Base-by-base conservation (phyloP, 140 eudicot species). In the Flaveria floridana region DNA sequence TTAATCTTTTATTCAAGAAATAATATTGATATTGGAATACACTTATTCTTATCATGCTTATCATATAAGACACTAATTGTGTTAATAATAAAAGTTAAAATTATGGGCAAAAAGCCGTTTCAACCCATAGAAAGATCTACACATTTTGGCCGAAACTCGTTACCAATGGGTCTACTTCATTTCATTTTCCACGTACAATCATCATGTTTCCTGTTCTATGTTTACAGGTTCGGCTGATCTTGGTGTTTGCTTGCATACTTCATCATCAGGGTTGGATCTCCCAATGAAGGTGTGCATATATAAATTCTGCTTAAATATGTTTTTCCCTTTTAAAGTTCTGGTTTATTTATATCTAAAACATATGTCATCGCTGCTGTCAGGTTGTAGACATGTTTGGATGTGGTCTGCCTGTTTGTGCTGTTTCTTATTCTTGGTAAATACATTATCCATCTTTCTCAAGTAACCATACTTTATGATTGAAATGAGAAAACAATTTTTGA, bases 351-450 rank as follows among this genome's bases (percentile, higher is more conserved):
- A 4, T 69, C 14, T 37, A 65, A 48, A 8, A 7, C 13, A 1
- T 20, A 11, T 48, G 19, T 42, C 53, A 47, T 34, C 30, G 12
- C 18, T 71, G 14, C 44, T 66, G 59, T 53, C 69, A 89, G 96
- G 95, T 92, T 70, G 96, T 89, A 68, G 96, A 89, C 82, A 87
- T 92, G 98, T 92, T 89, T 80, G 96, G 98, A 58, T 92, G 96
- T 72, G 96, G 98, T 66, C 80, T 92, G 44, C 96, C 96, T 26
- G 98, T 89, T 79, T 90, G 94, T 52, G 91, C 96, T 69, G 96
- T 89, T 79, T 92, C 96, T 25, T 94, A 88, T 82, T 88, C 99
- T 39, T 94, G 96, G 96, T 90, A 87, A 65, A 77, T 15, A 70
- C 10, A 34, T 39, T 81, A 44, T 39, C 28, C 66, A 1, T 63